A percentile compares a stretch with the other conserved stretches of the same genome.
Conservation (phyloP, 2,329 filamentous ascomycete genomes). For the Dothideomycetes sp. region DNA sequence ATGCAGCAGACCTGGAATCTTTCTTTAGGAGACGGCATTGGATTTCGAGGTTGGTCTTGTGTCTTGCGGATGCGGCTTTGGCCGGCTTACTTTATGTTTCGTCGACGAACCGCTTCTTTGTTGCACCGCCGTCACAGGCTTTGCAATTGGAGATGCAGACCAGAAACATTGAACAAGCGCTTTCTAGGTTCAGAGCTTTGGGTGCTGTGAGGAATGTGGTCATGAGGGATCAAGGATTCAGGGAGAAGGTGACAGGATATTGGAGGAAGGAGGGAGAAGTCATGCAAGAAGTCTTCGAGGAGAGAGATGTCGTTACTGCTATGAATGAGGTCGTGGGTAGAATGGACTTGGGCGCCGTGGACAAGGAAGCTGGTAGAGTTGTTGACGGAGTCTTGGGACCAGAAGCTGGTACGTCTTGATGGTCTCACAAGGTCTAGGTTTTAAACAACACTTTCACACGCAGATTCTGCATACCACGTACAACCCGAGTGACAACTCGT, state of each 20-base stretch:
- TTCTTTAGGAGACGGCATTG: conserved; percentile 63
- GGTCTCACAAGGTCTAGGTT: too few relatives aligned
- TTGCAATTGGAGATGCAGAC: conserved; percentile 57
- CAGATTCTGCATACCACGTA: too few relatives aligned
- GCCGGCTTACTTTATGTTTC: conserved; percentile 64
- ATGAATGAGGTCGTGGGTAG: conserved; percentile 58
- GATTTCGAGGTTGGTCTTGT: conserved; percentile 55
- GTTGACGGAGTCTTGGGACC: conserved; percentile 23
- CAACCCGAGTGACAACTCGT: too few relatives aligned
- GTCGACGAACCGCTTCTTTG: conserved; percentile 70
- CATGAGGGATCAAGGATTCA: conserved; percentile 61
- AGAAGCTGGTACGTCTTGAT: too few relatives aligned
- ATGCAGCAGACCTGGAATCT: conserved; percentile 53
- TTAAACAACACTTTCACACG: too few relatives aligned
- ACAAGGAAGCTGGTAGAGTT: conserved; percentile 56
- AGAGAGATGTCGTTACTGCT: conserved; percentile 63
- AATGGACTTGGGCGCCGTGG: conserved; percentile 53
- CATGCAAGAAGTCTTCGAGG: conserved; percentile 68
- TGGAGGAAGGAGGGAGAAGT: conserved; percentile 70
- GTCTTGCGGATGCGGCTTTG: conserved; percentile 53
- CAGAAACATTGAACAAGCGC: conserved; percentile 48
- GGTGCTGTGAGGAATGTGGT: conserved; percentile 74
- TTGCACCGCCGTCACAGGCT: conserved; percentile 49
- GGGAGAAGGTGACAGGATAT: conserved; percentile 58
- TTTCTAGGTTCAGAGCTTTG: conserved; percentile 61